A percentile compares a stretch with the other conserved stretches of the same genome.
Conservation (phyloP, 768 basidiomycete genomes). For the Cyclocybe aegerita region DNA sequence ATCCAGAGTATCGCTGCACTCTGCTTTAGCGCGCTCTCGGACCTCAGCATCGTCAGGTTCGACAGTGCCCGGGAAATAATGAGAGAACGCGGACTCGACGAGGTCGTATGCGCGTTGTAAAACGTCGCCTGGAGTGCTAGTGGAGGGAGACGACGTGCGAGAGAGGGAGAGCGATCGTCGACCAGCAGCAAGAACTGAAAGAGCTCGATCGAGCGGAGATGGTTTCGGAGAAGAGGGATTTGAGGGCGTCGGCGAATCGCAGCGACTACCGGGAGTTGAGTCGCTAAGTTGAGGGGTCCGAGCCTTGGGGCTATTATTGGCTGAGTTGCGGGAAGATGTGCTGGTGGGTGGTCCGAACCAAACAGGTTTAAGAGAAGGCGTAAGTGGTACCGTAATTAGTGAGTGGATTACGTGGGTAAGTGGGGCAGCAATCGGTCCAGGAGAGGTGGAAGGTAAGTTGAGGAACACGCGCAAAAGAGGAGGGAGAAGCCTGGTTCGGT, state of each 20-base stretch:
- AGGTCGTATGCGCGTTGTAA: conserved; percentile 67
- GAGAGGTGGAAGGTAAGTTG: conserved; percentile 58
- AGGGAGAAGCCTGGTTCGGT: conserved; percentile 55
- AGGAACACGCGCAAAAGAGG: conserved; percentile 73
- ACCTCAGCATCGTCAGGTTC: conserved; percentile 67
- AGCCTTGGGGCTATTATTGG: conserved; percentile 35
- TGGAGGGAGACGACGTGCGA: conserved; percentile 44
- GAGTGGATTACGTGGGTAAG: conserved; percentile 81
- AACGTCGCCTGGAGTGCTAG: conserved; percentile 40
- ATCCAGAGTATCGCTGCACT: conserved; percentile 61
- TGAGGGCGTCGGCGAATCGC: conserved; percentile 35
- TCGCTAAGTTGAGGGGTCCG: conserved; percentile 28
- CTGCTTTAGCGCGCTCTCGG: conserved; percentile 47
- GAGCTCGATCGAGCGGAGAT: conserved; percentile 57
- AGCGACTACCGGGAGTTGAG: conserved; percentile 34
- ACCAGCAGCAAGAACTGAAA: conserved; percentile 52
- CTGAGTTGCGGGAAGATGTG: conserved; percentile 31
- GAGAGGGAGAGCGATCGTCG: conserved; percentile 50
- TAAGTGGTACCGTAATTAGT: conserved; percentile 76
- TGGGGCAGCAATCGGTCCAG: conserved; percentile 67
- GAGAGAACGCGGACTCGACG: conserved; percentile 53
- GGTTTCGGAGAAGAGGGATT: conserved; percentile 32
- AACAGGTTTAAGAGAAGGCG: conserved; percentile 47
- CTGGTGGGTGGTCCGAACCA: conserved; percentile 58
- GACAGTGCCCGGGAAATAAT: conserved; percentile 66